Percentiles rank a stretch among this genome's conserved stretches.
Evolutionary conservation across 2,329 filamentous ascomycete species (phyloP).

Genomic region (Fusarium neocosmosporiellum): DNA sequence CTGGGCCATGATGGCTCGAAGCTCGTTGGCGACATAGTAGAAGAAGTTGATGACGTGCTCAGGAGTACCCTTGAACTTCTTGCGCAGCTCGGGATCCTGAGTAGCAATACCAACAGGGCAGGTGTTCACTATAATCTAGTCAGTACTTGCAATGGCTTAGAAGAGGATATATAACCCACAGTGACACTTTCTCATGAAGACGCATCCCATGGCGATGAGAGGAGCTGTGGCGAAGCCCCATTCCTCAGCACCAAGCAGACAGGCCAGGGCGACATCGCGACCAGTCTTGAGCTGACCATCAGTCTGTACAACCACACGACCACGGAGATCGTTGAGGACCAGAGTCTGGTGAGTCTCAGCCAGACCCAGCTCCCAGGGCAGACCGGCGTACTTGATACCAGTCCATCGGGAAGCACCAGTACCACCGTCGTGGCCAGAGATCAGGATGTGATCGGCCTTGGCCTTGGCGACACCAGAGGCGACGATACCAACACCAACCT

Average conservation of each 20-base stretch:
- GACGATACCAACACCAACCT: conserved; percentile 97
- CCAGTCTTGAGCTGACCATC: conserved; percentile 95
- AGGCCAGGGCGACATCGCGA: conserved; percentile 93
- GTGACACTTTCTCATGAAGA: conserved; percentile 94
- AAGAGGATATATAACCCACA: too few relatives aligned
- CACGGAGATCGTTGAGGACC: conserved; percentile 94
- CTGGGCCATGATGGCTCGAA: conserved; percentile 96
- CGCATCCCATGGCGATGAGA: conserved; percentile 95
- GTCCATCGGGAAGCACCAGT: conserved; percentile 98
- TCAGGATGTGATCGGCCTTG: conserved; percentile 95
- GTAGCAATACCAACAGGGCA: conserved; percentile 95
- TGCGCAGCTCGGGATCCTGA: conserved; percentile 91
- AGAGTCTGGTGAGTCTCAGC: conserved; percentile 97
- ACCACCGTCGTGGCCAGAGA: conserved; percentile 96
- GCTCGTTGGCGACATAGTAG: conserved; percentile 96
- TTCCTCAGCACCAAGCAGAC: conserved; percentile 95
- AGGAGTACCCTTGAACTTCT: conserved; percentile 92
- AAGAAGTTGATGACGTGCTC: conserved; percentile 99
- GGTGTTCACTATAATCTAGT: conserved; percentile 64
- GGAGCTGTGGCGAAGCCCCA: conserved; percentile 97
- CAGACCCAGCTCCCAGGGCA: conserved; percentile 96
- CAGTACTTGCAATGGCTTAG: too few relatives aligned
- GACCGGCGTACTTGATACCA: conserved; percentile 97
- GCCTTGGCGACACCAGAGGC: conserved; percentile 98
- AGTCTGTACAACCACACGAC: conserved; percentile 94